These are phyloP conservation scores for Agapanthus africanus DNA, from an alignment of 106 monocot genomes.

Conservation along the genomic window DNA sequence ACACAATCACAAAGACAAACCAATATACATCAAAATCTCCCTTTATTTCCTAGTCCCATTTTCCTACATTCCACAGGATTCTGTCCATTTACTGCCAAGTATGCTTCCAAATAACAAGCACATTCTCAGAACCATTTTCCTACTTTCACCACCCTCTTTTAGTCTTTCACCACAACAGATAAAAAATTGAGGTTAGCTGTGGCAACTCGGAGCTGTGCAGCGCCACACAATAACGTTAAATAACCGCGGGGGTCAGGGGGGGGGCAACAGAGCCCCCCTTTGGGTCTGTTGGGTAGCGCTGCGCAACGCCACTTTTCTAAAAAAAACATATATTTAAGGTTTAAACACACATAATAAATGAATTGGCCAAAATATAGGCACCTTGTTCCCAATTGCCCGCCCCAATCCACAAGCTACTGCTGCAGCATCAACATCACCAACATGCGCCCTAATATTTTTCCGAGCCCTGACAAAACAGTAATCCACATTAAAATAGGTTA, in stretches of 20 bases:
- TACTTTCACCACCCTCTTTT: neutral
- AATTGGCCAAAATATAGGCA: constrained; percentile 4
- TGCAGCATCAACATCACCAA: constrained; percentile 95
- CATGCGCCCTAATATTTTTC: constrained; percentile 52
- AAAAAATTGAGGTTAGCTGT: neutral
- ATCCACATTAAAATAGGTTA: neutral
- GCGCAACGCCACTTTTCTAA: neutral
- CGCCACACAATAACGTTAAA: too few species aligned
- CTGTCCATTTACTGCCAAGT: neutral
- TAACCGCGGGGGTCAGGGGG: too few species aligned
- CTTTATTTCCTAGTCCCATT: too few species aligned
- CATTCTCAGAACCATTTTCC: neutral
- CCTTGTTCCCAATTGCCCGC: constrained; percentile 90
- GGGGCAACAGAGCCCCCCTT: too few species aligned
- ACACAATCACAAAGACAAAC: neutral
- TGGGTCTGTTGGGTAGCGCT: too few species aligned
- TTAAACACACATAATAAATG: neutral
- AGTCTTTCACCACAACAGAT: neutral
- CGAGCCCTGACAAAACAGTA: constrained; percentile 43
- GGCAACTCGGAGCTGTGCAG: neutral
- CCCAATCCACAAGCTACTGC: constrained; percentile 95
- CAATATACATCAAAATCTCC: neutral
- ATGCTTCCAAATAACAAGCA: neutral
- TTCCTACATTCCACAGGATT: too few species aligned
- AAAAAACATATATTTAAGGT: neutral